phyloP scores from a whole-genome alignment of 208 protist genomes.

The Crithidia brevicula region DNA sequence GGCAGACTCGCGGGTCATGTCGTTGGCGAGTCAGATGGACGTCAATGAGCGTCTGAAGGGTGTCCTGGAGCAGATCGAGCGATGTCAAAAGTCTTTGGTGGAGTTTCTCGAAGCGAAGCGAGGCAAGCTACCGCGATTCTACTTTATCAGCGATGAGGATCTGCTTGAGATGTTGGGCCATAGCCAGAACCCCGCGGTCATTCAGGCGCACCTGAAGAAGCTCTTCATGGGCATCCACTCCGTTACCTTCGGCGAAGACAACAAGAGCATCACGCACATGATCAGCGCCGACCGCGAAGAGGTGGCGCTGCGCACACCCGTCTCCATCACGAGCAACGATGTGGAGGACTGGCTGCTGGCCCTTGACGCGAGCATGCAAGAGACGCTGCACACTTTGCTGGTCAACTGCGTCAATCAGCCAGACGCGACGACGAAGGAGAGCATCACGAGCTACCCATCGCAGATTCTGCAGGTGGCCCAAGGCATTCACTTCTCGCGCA shows the following conservation, averaged over 20 bases:
- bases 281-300: constrained; percentile 87
- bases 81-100: constrained; percentile 96
- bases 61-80: constrained; percentile 96
- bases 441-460: constrained; percentile 79
- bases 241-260: constrained; percentile 81
- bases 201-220: constrained; percentile 94
- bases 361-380: constrained; percentile 87
- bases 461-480: constrained; percentile 89
- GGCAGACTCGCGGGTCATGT: constrained; percentile 92
- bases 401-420: constrained; percentile 52
- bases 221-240: constrained; percentile 94
- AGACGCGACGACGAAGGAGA: constrained; percentile 43
- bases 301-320: constrained; percentile 66
- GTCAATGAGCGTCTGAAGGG: constrained; percentile 85
- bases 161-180: constrained; percentile 98
- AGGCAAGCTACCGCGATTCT: constrained; percentile 95
- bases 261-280: constrained; percentile 91
- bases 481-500: constrained; percentile 84
- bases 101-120: constrained; percentile 99
- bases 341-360: constrained; percentile 95
- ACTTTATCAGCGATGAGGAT: constrained; percentile 99
- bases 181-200: constrained; percentile 90
- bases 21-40: constrained; percentile 81
- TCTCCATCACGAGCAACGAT: constrained; percentile 87
- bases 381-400: constrained; percentile 80